phyloP scores from a whole-genome alignment of 2,329 filamentous ascomycete genomes.

The Scytalidium lignicola region DNA sequence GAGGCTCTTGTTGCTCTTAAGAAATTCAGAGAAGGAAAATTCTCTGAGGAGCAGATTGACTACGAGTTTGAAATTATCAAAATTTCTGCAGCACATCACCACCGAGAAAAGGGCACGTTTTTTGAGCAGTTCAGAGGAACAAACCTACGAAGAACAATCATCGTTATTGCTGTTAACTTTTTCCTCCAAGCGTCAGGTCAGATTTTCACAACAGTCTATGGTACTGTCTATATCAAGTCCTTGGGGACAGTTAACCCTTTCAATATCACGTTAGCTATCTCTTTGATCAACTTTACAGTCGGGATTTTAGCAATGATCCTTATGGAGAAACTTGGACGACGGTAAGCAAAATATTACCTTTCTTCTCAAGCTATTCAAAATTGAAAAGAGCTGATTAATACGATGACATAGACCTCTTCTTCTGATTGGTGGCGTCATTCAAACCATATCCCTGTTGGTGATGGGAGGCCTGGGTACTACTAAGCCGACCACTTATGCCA shows the following conservation, averaged over 20 bases:
- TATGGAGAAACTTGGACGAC: slow-evolving; percentile 3
- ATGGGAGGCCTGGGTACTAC: slow-evolving; percentile 33
- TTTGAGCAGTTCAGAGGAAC: too few relatives aligned
- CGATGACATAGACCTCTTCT: slow-evolving; percentile 15
- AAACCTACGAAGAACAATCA: background rate
- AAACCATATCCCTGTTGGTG: slow-evolving; percentile 26
- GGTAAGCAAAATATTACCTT: background rate
- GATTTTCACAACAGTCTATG: slow-evolving; percentile 8
- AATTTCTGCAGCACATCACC: too few relatives aligned
- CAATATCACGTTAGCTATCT: slow-evolving; percentile 1
- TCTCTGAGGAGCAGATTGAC: too few relatives aligned
- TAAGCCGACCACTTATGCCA: slow-evolving; percentile 8
- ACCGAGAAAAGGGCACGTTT: too few relatives aligned
- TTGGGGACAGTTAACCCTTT: slow-evolving; percentile 7
- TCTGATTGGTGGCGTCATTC: slow-evolving; percentile 24
- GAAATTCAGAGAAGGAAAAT: too few relatives aligned
- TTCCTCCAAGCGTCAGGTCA: slow-evolving; percentile 9
- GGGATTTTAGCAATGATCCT: background rate
- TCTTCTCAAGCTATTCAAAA: background rate
- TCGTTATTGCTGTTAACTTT: slow-evolving; percentile 1
- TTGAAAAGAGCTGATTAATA: slow-evolving; percentile 3
- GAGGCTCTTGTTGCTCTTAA: too few relatives aligned
- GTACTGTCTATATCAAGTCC: slow-evolving; percentile 6
- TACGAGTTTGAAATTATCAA: too few relatives aligned
- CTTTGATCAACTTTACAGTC: background rate